Evolutionary conservation across 1,139 yeast species (phyloP).

Genomic region (Lodderomyces orthopsilosis): DNA sequence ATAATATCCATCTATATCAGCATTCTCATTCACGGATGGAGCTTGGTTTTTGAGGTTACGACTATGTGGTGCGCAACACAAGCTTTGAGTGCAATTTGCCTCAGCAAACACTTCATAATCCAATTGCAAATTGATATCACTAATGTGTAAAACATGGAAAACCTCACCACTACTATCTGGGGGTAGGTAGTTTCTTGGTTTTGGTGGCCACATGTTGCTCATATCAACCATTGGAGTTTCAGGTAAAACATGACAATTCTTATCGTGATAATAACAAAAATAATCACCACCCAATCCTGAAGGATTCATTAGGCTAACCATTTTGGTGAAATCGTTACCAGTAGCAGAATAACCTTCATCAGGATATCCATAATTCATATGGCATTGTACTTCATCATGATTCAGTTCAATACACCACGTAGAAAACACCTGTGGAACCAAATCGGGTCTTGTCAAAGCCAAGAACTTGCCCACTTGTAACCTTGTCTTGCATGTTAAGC

Average conservation of each 20-base stretch:
- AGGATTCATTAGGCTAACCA: constrained; percentile 48
- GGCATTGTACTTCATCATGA: constrained; percentile 22
- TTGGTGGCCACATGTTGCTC: constrained; percentile 39
- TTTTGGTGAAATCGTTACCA: constrained; percentile 42
- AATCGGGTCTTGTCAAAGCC: constrained; percentile 37
- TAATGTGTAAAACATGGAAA: constrained; percentile 29
- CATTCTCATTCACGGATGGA: constrained; percentile 13
- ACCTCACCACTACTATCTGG: constrained; percentile 19
- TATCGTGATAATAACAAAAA: constrained; percentile 50
- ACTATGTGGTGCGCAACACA: constrained; percentile 25
- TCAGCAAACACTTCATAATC: constrained; percentile 25
- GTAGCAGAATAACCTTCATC: constrained; percentile 19
- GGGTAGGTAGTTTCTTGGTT: constrained; percentile 27
- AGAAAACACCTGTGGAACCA: constrained; percentile 39
- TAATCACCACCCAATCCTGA: constrained; percentile 50
- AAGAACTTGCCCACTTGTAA: constrained; percentile 41
- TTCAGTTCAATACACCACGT: constrained; percentile 45
- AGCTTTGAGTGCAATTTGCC: constrained; percentile 29
- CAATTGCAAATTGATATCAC: constrained; percentile 26
- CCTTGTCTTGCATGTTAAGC: constrained; percentile 40
- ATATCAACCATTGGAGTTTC: constrained; percentile 39
- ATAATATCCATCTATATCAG: constrained; percentile 20
- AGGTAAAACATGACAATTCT: constrained; percentile 42
- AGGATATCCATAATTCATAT: constrained; percentile 22
- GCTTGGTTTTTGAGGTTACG: constrained; percentile 16